These are phyloP conservation scores for button mushroom (Agaricus bisporus) DNA, from an alignment of 768 basidiomycete species.

Conservation along the genomic window DNA sequence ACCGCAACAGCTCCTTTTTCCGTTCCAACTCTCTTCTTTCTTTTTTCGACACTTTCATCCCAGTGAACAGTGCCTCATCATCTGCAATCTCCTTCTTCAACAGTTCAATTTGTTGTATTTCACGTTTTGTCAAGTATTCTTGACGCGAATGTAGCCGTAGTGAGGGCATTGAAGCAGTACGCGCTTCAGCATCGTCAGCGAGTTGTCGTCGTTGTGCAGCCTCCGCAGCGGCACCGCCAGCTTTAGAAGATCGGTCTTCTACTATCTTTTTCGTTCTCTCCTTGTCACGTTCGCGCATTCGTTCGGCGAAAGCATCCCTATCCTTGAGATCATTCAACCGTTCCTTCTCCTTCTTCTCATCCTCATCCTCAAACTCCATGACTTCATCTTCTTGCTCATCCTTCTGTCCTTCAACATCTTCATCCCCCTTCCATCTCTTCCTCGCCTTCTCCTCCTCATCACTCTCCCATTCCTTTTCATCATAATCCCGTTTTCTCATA, in stretches of 20 bases:
- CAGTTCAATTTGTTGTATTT: constrained; percentile 92
- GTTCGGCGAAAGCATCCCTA: constrained; percentile 89
- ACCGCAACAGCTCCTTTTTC: constrained; percentile 86
- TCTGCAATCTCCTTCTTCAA: constrained; percentile 91
- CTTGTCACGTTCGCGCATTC: constrained; percentile 75
- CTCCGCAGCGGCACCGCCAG: constrained; percentile 69
- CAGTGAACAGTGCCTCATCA: constrained; percentile 84
- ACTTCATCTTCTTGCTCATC: constrained; percentile 26
- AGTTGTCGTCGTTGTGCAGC: constrained; percentile 75
- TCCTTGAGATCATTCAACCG: constrained; percentile 76
- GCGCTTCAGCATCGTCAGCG: constrained; percentile 70
- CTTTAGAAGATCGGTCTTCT: constrained; percentile 84
- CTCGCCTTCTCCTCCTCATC: constrained; percentile 78
- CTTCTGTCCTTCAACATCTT: constrained; percentile 20
- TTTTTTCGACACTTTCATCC: constrained; percentile 84
- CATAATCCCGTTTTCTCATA: constrained; percentile 75
- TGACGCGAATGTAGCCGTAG: constrained; percentile 87
- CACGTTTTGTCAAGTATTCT: constrained; percentile 94
- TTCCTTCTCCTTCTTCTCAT: constrained; percentile 62
- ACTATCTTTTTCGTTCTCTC: constrained; percentile 87
- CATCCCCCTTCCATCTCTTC: constrained; percentile 57
- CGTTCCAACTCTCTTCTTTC: constrained; percentile 78
- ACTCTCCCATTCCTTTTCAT: constrained; percentile 83
- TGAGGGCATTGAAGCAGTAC: constrained; percentile 51
- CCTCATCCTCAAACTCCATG: constrained; percentile 60